phyloP scores from a whole-genome alignment of 495 filamentous ascomycete genomes.

The Tirmania nivea region DNA sequence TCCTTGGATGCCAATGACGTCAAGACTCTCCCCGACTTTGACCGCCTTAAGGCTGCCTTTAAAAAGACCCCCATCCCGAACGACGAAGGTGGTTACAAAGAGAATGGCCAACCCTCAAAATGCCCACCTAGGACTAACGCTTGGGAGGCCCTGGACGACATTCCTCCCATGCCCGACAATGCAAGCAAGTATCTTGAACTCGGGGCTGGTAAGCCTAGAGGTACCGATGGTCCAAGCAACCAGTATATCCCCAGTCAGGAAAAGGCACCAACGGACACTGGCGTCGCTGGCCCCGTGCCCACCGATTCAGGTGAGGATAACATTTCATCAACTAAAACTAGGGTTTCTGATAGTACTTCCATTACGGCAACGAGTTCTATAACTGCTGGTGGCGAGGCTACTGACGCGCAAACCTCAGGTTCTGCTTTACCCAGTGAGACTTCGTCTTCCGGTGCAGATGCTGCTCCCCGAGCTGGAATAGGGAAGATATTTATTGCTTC shows the following conservation, averaged over 20 bases:
- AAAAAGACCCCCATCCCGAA: slow-evolving; percentile 37
- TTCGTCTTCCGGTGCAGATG: too few species aligned
- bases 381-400: too few species aligned
- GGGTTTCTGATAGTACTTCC: too few species aligned
- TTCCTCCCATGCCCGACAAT: slow-evolving; percentile 53
- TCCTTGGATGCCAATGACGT: slow-evolving; percentile 22
- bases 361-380: too few species aligned
- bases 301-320: neutral
- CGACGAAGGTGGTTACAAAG: slow-evolving; percentile 59
- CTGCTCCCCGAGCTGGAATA: too few species aligned
- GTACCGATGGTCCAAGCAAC: slow-evolving; percentile 1
- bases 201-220: slow-evolving; percentile 8
- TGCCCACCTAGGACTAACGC: slow-evolving; percentile 48
- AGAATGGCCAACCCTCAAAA: slow-evolving; percentile 35
- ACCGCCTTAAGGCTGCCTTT: slow-evolving; percentile 43
- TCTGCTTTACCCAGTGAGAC: too few species aligned
- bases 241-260: neutral
- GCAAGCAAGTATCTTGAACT: slow-evolving; percentile 24
- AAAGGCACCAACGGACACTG: neutral
- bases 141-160: slow-evolving; percentile 52
- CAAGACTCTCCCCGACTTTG: slow-evolving; percentile 40
- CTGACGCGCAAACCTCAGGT: too few species aligned
- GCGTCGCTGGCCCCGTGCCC: neutral
- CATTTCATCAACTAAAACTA: too few species aligned
- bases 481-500: too few species aligned